Evolutionary conservation across 2,329 filamentous ascomycete species (phyloP).

Genomic region (Fusarium sororula): DNA sequence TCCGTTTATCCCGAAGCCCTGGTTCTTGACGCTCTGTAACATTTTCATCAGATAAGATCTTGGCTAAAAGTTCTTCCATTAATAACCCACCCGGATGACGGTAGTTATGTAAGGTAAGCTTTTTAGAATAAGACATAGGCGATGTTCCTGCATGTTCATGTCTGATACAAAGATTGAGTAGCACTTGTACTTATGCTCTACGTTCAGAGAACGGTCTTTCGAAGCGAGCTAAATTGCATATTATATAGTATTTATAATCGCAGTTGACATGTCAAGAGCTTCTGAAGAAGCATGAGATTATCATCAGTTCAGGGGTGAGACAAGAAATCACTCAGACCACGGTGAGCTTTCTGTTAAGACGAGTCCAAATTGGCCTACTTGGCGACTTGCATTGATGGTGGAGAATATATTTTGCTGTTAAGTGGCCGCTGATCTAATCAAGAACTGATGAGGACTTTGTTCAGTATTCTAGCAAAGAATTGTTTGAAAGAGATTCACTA

Average conservation of each 20-base stretch:
- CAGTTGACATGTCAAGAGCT: not conserved
- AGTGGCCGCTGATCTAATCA: not conserved
- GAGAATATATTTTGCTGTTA: not conserved
- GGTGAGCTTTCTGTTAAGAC: not conserved
- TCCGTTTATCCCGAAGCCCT: not conserved
- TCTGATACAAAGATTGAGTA: not conserved
- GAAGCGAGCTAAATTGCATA: not conserved
- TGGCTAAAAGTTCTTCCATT: slow-evolving; percentile 1
- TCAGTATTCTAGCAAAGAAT: not conserved
- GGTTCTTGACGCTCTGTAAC: not conserved
- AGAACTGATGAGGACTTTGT: not conserved
- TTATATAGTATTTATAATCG: not conserved
- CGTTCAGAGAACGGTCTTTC: not conserved
- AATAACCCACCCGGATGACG: not conserved
- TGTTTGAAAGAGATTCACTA: not conserved
- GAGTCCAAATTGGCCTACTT: not conserved
- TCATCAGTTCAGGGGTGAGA: not conserved
- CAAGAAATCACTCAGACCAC: not conserved
- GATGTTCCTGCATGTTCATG: not conserved
- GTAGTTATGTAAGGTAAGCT: not conserved
- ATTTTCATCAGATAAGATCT: slow-evolving; percentile 17
- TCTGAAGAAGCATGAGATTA: not conserved
- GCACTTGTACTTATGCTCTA: not conserved
- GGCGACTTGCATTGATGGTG: not conserved
- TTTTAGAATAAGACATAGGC: not conserved